A percentile compares a stretch with the other conserved stretches of the same genome.
These are phyloP conservation scores for Oryza glaberrima DNA, from an alignment of 176 grass and related monocot species.

Conservation along the genomic window DNA sequence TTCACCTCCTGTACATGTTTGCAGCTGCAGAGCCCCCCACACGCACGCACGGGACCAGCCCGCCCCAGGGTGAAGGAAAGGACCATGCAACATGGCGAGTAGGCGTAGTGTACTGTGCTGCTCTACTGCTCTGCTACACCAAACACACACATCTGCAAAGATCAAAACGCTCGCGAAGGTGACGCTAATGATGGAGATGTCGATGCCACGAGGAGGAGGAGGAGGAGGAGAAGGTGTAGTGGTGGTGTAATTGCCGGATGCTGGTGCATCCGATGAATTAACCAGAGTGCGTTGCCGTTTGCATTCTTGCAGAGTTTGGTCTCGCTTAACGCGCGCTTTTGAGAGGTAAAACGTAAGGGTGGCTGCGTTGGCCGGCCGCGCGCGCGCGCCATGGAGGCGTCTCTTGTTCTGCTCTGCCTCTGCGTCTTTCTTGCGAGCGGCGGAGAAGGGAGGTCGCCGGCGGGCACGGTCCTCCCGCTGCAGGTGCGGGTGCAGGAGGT, in stretches of 20 bases:
- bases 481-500: constrained; percentile 41
- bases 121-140: background rate
- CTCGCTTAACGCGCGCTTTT: background rate
- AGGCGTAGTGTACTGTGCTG: background rate
- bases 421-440: background rate
- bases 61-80: background rate
- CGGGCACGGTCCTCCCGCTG: constrained; percentile 29
- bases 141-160: background rate
- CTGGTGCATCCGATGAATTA: background rate
- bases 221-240: background rate
- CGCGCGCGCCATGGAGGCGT: constrained; percentile 25
- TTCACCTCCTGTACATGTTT: background rate
- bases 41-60: background rate
- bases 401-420: constrained; percentile 35
- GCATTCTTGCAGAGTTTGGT: background rate
- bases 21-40: constrained; percentile 2
- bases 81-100: background rate
- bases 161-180: background rate
- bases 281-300: no score
- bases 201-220: background rate
- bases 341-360: constrained; percentile 12
- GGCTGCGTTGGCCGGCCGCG: background rate
- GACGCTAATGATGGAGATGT: background rate
- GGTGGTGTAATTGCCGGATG: background rate
- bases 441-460: background rate